phyloP scores from a whole-genome alignment of 345 rosid species.

The Euphorbia lathyris region DNA sequence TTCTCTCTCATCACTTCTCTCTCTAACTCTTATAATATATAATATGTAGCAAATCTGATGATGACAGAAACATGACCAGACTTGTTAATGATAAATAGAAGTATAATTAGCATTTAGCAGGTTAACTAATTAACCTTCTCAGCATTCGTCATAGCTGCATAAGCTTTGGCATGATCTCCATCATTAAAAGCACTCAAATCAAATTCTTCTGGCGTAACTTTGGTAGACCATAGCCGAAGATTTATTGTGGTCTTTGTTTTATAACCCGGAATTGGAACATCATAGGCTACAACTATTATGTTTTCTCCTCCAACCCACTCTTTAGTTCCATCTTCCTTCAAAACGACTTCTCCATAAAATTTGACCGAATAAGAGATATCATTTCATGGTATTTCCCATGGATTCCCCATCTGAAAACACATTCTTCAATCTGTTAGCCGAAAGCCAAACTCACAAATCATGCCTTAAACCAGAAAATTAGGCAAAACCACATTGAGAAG shows the following conservation, averaged over 20 bases:
- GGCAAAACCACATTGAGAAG: too few relatives aligned
- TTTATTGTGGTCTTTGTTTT: conserved; percentile 48
- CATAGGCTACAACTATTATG: conserved; percentile 37
- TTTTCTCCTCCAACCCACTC: conserved; percentile 49
- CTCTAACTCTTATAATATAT: too few relatives aligned
- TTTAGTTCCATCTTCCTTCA: conserved; percentile 40
- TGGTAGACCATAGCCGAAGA: conserved; percentile 52
- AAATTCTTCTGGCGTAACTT: conserved; percentile 37
- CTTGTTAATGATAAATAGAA: neutral
- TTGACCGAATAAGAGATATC: conserved; percentile 45
- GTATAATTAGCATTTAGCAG: neutral
- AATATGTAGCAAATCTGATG: conserved; percentile 47
- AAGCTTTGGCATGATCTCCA: conserved; percentile 51
- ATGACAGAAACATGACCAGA: conserved; percentile 11
- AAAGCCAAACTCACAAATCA: too few relatives aligned
- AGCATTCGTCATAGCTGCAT: conserved; percentile 41
- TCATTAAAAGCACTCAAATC: conserved; percentile 37
- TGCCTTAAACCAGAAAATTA: too few relatives aligned
- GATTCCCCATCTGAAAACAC: too few relatives aligned
- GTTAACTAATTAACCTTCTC: conserved; percentile 34
- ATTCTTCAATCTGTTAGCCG: too few relatives aligned
- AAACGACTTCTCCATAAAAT: conserved; percentile 41
- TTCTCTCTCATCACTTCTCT: too few relatives aligned
- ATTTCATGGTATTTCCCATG: conserved; percentile 33
- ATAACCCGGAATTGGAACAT: conserved; percentile 50